Evolutionary conservation across 331 rosid species (phyloP), one percentile per base, ranked within the genome.

Genomic region (Malus hybrid): DNA sequence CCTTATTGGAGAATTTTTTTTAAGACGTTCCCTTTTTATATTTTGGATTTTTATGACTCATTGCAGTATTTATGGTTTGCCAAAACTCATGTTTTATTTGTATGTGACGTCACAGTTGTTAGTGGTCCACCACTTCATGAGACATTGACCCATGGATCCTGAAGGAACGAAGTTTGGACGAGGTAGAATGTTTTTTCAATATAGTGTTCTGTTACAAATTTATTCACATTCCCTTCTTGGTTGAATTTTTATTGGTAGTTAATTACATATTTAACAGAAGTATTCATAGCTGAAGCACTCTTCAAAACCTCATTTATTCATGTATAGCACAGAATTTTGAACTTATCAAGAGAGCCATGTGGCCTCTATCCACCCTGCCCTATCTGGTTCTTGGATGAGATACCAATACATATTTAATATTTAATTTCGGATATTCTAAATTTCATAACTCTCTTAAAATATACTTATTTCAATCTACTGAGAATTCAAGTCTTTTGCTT

Each of bases 111-210:
- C 80, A 85, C 93, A 90, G 96, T 81, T 80, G 83, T 54, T 86
- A 61, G 86, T 83, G 85, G 64, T 83, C 50, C 73, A 48, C 76
- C 59, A 66, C 42, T 78, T 77, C 60, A 69, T 72, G 87, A 81
- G 75, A 85, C 74, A 83, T 72, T 92, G 91, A 90, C 61, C 70
- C 80, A 95, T 92, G 99, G 99, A 95, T 80, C 74, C 89, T 65
- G 93, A 92, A 84, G 89, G 85, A 75, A 88, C 86, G 80, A 95
- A 86, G 80, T 95, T 92, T 83, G 99, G 99, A 76, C 89, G 86
- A 90, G 99, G 99, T 94, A 93, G 16, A 79, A 66, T 27, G 52
- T 73, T 80, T 29, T 24, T 61, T 63, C 67, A 10, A 29, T 62
- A 28, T 63, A 7, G 24, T 71, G 48, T 57, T 32, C 28, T 28